phyloP scores from a whole-genome alignment of 1,139 yeast species.

The Kodamaea anthophila region DNA sequence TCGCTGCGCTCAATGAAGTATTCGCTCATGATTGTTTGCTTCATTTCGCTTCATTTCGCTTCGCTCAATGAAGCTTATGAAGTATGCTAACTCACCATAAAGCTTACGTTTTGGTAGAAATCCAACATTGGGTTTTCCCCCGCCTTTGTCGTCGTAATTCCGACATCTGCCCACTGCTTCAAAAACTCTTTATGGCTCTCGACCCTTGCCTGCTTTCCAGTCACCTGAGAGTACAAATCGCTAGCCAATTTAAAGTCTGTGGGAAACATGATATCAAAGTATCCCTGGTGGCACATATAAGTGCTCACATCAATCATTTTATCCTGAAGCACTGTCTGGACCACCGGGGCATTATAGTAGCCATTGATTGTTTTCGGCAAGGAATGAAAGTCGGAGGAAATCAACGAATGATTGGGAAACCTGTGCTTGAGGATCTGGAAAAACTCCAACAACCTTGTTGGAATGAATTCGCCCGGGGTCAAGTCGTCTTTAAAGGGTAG shows the following conservation, averaged over 20 bases:
- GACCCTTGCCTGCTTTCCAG: conserved; percentile 54
- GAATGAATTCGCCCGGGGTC: conserved; percentile 73
- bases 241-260: conserved; percentile 66
- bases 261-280: conserved; percentile 81
- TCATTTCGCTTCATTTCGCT: no score
- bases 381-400: conserved; percentile 68
- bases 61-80: not conserved
- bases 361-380: conserved; percentile 60
- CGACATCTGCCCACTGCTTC: conserved; percentile 65
- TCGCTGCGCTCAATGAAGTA: no score
- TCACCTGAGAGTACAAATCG: conserved; percentile 57
- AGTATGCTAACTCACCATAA: conserved; percentile 40
- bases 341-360: conserved; percentile 69
- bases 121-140: conserved; percentile 90
- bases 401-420: conserved; percentile 71
- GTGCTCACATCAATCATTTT: conserved; percentile 66
- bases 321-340: conserved; percentile 68
- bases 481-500: conserved; percentile 63
- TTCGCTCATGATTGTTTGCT: no score
- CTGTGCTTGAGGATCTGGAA: conserved; percentile 55
- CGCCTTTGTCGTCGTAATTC: conserved; percentile 59
- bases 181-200: conserved; percentile 61
- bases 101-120: conserved; percentile 72
- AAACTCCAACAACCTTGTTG: conserved; percentile 66
- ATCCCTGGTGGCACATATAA: conserved; percentile 79